A percentile compares a stretch with the other conserved stretches of the same genome.
phyloP scores from a whole-genome alignment of 1,284 basidiomycete species.

The Sanguinoderma infundibulare region DNA sequence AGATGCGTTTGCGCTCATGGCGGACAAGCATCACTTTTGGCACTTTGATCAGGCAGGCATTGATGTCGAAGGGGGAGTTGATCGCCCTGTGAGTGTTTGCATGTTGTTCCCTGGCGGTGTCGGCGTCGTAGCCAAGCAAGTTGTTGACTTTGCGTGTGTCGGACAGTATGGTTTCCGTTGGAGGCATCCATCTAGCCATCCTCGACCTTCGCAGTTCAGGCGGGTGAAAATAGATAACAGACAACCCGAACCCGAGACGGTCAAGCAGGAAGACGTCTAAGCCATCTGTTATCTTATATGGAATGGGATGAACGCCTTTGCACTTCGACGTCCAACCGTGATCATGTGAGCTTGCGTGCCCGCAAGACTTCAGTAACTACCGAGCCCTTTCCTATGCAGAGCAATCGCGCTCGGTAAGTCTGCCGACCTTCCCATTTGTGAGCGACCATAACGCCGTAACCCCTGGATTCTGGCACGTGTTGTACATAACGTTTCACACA shows the following conservation, averaged over 20 bases:
- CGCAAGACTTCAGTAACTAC: background rate
- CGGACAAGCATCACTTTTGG: conserved; percentile 18
- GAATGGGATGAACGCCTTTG: background rate
- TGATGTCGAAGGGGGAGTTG: conserved; percentile 10
- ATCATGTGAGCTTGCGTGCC: background rate
- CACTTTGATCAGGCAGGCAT: conserved; percentile 30
- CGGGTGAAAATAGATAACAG: background rate
- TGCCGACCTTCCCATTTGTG: background rate
- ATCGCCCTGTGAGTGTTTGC: conserved; percentile 19
- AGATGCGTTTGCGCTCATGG: conserved; percentile 24
- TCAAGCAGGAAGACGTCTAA: conserved; percentile 15
- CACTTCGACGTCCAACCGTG: too few species aligned
- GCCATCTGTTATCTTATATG: background rate
- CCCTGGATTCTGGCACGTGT: background rate
- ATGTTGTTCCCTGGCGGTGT: background rate
- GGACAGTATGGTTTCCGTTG: conserved; percentile 5
- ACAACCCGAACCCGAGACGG: background rate
- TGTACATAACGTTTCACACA: background rate
- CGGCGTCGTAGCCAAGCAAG: background rate
- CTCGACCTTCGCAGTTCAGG: background rate
- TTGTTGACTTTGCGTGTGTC: background rate
- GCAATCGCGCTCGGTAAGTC: background rate
- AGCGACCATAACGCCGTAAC: too few species aligned
- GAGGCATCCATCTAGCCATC: conserved; percentile 16
- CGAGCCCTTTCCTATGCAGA: background rate